These are phyloP conservation scores for Podila verticillata DNA, from an alignment of 192 early-diverging fungal genomes.

Conservation along the genomic window DNA sequence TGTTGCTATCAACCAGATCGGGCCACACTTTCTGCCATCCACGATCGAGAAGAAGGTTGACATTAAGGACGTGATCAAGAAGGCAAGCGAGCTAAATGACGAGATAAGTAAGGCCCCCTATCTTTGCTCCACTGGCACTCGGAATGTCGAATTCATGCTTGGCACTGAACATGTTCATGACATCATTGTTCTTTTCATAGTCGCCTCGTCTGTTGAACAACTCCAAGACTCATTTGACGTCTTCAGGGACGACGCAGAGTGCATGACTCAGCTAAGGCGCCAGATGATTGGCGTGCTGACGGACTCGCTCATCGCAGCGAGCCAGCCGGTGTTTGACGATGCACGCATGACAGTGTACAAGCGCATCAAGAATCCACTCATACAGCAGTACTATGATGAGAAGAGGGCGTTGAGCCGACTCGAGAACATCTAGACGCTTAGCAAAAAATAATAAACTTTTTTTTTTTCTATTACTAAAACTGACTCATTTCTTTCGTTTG, in stretches of 20 bases:
- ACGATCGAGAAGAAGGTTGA: neutral
- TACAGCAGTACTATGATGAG: neutral
- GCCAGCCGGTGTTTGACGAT: neutral
- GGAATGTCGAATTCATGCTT: no score
- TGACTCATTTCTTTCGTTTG: slow-evolving; percentile 52
- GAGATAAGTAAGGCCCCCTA: no score
- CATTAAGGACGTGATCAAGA: neutral
- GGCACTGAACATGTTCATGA: no score
- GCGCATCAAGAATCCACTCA: neutral
- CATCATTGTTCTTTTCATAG: neutral
- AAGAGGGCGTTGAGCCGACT: neutral
- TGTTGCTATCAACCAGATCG: neutral
- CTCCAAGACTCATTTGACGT: neutral
- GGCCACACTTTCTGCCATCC: neutral
- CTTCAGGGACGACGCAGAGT: neutral
- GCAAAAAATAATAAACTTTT: neutral
- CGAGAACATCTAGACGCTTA: neutral
- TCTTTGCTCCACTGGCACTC: no score
- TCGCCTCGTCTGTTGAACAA: neutral
- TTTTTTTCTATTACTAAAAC: neutral
- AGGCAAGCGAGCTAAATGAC: neutral
- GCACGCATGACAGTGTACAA: neutral
- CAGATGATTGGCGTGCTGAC: neutral
- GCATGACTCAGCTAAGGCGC: neutral
- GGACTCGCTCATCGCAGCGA: neutral